Evolutionary conservation across 495 filamentous ascomycete species (phyloP).

Genomic region (Aspergillus avenaceus): DNA sequence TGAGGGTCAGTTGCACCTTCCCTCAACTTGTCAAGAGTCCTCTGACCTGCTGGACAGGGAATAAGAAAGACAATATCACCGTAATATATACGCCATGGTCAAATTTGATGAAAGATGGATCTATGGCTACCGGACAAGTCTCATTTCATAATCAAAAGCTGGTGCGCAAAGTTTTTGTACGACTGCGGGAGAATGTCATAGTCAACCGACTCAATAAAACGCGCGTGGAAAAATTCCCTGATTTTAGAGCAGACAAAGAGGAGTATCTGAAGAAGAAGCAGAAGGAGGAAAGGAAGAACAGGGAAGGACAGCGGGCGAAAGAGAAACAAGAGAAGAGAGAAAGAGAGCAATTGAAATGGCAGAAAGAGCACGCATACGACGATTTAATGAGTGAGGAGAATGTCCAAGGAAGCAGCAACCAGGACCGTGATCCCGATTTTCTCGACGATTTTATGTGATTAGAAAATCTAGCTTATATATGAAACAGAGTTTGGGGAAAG

Average conservation of each 20-base stretch:
- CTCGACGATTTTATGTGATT: conserved; percentile 53
- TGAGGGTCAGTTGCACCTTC: conserved; percentile 58
- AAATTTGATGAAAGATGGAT: conserved; percentile 93
- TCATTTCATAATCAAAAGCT: conserved; percentile 85
- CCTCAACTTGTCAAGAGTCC: background rate
- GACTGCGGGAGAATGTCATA: conserved; percentile 75
- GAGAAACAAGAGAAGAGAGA: conserved; percentile 76
- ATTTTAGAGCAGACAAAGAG: conserved; percentile 76
- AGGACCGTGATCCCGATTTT: conserved; percentile 47
- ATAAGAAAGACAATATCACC: conserved; percentile 97
- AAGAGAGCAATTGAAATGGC: conserved; percentile 80
- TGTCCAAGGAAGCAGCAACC: conserved; percentile 42
- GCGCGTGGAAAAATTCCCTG: conserved; percentile 77
- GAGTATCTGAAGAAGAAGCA: conserved; percentile 63
- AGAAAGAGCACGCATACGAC: conserved; percentile 94
- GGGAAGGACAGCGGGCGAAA: conserved; percentile 71
- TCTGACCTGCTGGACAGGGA: conserved; percentile 50
- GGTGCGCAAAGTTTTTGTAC: conserved; percentile 75
- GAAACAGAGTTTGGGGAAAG: no score
- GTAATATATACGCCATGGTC: conserved; percentile 98
- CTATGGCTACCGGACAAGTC: conserved; percentile 93
- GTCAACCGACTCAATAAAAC: conserved; percentile 98
- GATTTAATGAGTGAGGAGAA: conserved; percentile 54
- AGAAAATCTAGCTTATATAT: background rate
- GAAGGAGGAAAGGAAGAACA: conserved; percentile 61